phyloP scores from a whole-genome alignment of 2,329 filamentous ascomycete genomes.

The Chaetomium olivaceum region DNA sequence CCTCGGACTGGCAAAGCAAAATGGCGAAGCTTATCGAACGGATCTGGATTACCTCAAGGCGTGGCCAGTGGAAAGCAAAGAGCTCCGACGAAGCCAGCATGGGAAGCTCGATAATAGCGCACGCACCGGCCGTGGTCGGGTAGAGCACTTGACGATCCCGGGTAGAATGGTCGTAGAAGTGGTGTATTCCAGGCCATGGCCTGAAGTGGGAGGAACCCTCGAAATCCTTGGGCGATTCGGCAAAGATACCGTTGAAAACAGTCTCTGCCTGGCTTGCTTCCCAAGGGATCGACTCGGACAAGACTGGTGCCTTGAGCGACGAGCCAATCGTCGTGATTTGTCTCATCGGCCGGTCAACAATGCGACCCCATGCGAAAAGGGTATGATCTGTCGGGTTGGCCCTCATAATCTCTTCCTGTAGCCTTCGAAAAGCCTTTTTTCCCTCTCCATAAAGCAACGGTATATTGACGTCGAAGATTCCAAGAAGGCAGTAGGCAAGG shows the following conservation, averaged over 20 bases:
- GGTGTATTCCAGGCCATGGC: too few relatives aligned
- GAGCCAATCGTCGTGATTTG: neutral
- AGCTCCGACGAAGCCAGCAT: neutral
- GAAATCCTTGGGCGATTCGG: conserved; percentile 18
- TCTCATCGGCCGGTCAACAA: neutral
- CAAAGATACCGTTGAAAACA: neutral
- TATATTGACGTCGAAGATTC: conserved; percentile 25
- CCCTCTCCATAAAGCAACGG: conserved; percentile 26
- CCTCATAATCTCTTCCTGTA: conserved; percentile 17
- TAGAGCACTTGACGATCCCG: neutral
- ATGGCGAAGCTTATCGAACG: neutral
- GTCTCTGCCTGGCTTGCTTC: neutral
- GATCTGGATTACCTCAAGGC: neutral
- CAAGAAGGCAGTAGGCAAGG: conserved; percentile 24
- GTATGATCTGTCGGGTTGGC: neutral
- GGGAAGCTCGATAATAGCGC: neutral
- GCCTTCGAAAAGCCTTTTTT: conserved; percentile 10
- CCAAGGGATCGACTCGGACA: neutral
- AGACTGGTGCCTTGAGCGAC: neutral
- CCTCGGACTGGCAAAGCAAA: neutral
- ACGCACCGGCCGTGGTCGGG: neutral
- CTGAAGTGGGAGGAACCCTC: neutral
- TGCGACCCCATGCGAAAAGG: neutral
- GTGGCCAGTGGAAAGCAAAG: neutral
- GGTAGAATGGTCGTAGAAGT: neutral